Conservation (phyloP, 192 early-diverging fungal species). For the Backusella liffmaniae region DNA sequence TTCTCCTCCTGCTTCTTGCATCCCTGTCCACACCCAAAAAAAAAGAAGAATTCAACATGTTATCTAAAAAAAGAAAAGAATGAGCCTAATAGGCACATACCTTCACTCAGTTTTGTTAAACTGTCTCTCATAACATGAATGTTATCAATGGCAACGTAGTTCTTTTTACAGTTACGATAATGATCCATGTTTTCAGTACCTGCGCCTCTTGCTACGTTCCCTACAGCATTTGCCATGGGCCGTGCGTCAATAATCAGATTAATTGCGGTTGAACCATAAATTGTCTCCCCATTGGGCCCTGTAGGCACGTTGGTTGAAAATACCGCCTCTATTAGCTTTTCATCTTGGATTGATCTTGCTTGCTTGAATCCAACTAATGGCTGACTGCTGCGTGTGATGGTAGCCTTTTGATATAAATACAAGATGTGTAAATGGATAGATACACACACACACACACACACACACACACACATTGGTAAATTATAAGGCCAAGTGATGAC, state of each 20-base stretch:
- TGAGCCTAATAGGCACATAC: slow-evolving; percentile 40
- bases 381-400: slow-evolving; percentile 91
- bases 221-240: slow-evolving; percentile 92
- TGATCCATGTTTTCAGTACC: slow-evolving; percentile 95
- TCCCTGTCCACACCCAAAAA: slow-evolving; percentile 21
- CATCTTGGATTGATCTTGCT: slow-evolving; percentile 94
- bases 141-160: slow-evolving; percentile 92
- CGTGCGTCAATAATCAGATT: slow-evolving; percentile 96
- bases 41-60: neutral
- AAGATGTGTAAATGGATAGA: neutral
- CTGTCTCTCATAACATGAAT: slow-evolving; percentile 97
- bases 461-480: too few species aligned
- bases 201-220: slow-evolving; percentile 87
- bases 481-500: neutral
- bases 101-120: slow-evolving; percentile 76
- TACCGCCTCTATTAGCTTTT: slow-evolving; percentile 92
- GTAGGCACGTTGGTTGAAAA: slow-evolving; percentile 63
- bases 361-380: slow-evolving; percentile 94
- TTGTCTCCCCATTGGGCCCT: slow-evolving; percentile 34
- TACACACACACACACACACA: too few species aligned
- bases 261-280: slow-evolving; percentile 51
- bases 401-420: slow-evolving; percentile 46
- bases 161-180: slow-evolving; percentile 83
- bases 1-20: slow-evolving; percentile 49
- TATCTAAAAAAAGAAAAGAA: neutral